Percentiles rank a stretch among this genome's conserved stretches.
phyloP scores from a whole-genome alignment of 2,329 filamentous ascomycete genomes.

The Penicillium vulpinum region DNA sequence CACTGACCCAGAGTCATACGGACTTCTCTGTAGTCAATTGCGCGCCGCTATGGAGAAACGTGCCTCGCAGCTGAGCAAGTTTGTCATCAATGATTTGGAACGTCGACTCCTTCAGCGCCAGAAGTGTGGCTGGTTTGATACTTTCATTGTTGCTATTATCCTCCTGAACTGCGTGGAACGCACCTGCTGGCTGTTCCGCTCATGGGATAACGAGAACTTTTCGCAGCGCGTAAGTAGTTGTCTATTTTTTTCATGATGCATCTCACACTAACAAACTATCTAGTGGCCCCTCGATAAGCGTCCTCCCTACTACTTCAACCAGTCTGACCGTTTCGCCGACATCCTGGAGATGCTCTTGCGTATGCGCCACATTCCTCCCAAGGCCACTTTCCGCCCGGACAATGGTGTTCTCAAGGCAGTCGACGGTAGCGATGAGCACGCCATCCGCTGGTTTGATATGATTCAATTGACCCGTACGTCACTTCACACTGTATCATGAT shows the following conservation, averaged over 20 bases:
- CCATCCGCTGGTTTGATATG: conserved; percentile 44
- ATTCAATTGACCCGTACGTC: conserved; percentile 43
- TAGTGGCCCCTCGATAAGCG: conserved; percentile 58
- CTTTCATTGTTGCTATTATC: conserved; percentile 60
- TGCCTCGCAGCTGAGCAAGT: conserved; percentile 53
- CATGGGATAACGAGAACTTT: conserved; percentile 50
- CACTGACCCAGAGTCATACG: conserved; percentile 47
- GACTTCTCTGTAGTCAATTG: conserved; percentile 55
- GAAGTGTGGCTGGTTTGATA: conserved; percentile 58
- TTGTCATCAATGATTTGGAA: conserved; percentile 61
- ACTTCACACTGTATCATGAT: not conserved
- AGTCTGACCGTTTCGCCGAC: conserved; percentile 60
- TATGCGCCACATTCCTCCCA: conserved; percentile 54
- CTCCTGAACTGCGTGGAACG: conserved; percentile 61
- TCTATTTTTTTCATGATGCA: not conserved
- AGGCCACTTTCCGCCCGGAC: conserved; percentile 39
- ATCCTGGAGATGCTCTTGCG: conserved; percentile 59
- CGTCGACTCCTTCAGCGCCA: conserved; percentile 60
- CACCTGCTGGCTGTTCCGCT: conserved; percentile 59
- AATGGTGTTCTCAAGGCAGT: conserved; percentile 41
- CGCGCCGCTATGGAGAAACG: conserved; percentile 57
- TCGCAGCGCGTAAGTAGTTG: conserved; percentile 33
- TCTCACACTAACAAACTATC: conserved; percentile 4
- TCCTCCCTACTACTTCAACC: conserved; percentile 53
- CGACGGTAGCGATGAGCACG: conserved; percentile 41